Base-by-base conservation (phyloP, 2,329 filamentous ascomycete genomes). In the Nigrospora oryzae region DNA sequence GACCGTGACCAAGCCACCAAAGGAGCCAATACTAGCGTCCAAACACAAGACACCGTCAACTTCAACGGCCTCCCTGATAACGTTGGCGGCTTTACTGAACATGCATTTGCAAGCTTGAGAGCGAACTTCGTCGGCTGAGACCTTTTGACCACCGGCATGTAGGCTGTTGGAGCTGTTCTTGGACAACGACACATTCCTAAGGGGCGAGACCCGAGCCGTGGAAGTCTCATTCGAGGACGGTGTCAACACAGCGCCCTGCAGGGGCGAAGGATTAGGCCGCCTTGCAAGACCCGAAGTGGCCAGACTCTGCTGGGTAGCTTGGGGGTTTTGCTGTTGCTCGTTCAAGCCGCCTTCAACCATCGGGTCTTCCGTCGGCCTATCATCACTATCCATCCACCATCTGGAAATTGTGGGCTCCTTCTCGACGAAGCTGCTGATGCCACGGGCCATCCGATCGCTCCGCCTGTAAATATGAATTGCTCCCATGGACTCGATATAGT, bases 41-140 rank as follows among this genome's bases (percentile, higher is more conserved):
- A 64, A 46, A 37, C 62, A 65, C 1, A 61, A 33, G 3, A 58
- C 55, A 0, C 69, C 70, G 16, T 71, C 65, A 0, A 65, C 63
- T 19, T 66, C 62, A 4, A 72, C 56, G 2, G 66, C 65, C 38
- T 69, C 59, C 4, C 66, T 55, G 8, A 73, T 56, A 11, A 72
- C 56, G 39, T 63, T 64, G 4, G 68, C 63, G 5, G 70, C 71
- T 11, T 61, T 66, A 3, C 62, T 64, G 45, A 73, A 71, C 4
- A 67, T 42, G 6, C 32, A 3, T 8, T 11, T 33, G 5, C 34
- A 19, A 5, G 32, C 13, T 11, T 19, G n/a, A 6, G 19, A 19
- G 5, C 34, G 30, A n/a, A 1, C 19, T 4, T 23, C 19, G 4
- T 23, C 19, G 19, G 19, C 19, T 6, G 19, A 23, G 4, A 23